Conservation (phyloP, 306 rosid species). For the Gastrolobium villosum region DNA sequence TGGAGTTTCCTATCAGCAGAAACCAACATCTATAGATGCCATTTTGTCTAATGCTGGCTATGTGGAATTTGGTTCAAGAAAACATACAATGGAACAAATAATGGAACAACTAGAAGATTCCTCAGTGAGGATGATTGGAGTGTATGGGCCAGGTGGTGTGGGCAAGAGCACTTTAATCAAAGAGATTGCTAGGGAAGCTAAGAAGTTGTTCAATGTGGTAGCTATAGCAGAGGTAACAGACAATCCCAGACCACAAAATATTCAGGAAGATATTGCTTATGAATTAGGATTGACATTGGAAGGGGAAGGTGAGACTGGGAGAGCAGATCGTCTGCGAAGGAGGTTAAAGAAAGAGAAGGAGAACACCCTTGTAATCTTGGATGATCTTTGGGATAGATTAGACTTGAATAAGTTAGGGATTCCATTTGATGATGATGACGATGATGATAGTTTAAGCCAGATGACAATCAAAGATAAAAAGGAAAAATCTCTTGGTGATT, state of each 20-base stretch:
- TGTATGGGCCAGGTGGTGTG: constrained; percentile 13
- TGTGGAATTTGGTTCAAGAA: neutral
- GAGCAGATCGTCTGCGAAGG: neutral
- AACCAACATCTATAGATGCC: neutral
- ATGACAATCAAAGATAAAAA: neutral
- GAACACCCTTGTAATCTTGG: constrained; percentile 29
- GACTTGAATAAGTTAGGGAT: constrained; percentile 44
- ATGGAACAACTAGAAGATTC: constrained; percentile 8
- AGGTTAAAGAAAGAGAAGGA: constrained; percentile 1
- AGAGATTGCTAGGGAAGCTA: neutral
- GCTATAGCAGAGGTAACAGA: neutral
- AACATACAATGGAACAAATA: neutral
- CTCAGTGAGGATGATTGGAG: constrained; percentile 5
- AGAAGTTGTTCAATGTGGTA: neutral
- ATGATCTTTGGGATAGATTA: constrained; percentile 32
- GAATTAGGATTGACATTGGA: neutral
- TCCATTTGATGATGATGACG: constrained; percentile 2
- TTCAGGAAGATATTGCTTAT: constrained; percentile 18
- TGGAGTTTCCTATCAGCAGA: neutral
- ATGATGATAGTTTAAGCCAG: neutral
- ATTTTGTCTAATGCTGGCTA: neutral
- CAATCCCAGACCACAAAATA: neutral
- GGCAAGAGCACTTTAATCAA: constrained; percentile 38
- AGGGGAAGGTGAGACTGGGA: neutral
- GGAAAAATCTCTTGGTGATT: neutral